phyloP scores from a whole-genome alignment of 257 asterid genomes.

The Solanum rostratum region DNA sequence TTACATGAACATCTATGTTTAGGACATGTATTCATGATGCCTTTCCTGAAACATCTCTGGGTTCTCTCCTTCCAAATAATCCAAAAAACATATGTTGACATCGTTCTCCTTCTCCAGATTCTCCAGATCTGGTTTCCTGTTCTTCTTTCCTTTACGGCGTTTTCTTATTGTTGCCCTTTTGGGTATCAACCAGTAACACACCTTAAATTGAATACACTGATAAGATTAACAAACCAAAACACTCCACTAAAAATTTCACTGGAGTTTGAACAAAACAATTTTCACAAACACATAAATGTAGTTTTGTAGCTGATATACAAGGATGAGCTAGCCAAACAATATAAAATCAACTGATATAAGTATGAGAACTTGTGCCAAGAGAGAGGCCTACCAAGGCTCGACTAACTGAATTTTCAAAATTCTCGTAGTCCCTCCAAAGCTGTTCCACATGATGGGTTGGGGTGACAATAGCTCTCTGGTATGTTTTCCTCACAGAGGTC shows the following conservation, averaged over 20 bases:
- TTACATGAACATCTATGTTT: background rate
- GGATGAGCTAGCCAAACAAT: background rate
- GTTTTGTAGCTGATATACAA: background rate
- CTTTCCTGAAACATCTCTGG: background rate
- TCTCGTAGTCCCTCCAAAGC: constrained; percentile 97
- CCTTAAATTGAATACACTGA: background rate
- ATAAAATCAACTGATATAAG: background rate
- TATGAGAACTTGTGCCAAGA: constrained; percentile 2
- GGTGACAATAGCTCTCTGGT: constrained; percentile 84
- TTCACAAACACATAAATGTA: background rate
- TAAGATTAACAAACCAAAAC: background rate
- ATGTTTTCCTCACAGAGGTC: constrained; percentile 74
- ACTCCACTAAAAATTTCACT: background rate
- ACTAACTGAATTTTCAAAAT: constrained; percentile 89
- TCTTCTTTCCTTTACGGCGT: background rate
- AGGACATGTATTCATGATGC: background rate
- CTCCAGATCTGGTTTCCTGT: background rate
- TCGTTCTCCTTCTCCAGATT: background rate
- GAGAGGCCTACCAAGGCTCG: constrained; percentile 68
- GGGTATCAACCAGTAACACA: background rate
- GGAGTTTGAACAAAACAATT: background rate
- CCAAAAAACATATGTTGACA: background rate
- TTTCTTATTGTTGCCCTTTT: background rate
- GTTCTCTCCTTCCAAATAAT: background rate
- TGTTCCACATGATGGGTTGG: constrained; percentile 91